A percentile compares a stretch with the other conserved stretches of the same genome.
phyloP scores from a whole-genome alignment of 176 grass and related monocot genomes.

The Cenchrus fungigraminus region DNA sequence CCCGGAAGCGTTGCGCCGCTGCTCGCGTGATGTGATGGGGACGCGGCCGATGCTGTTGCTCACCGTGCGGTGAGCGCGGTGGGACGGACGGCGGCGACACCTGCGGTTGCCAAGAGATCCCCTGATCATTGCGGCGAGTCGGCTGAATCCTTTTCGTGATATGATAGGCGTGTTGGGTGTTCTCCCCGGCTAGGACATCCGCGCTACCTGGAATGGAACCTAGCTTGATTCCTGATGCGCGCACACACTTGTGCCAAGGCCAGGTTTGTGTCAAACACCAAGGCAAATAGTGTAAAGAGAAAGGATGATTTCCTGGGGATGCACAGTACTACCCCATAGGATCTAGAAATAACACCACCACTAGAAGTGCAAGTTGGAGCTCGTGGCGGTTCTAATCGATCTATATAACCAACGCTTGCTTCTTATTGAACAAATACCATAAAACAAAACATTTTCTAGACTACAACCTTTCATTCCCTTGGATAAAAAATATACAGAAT shows the following conservation, averaged over 20 bases:
- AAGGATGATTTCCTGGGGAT: not conserved
- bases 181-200: not conserved
- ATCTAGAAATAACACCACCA: not conserved
- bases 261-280: not conserved
- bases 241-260: not conserved
- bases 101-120: constrained; percentile 20
- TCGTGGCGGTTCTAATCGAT: too few species aligned
- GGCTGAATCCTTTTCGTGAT: constrained; percentile 13
- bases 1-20: not conserved
- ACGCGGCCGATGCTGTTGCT: too few species aligned
- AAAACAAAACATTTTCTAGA: too few species aligned
- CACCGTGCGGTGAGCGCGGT: not conserved
- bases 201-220: not conserved
- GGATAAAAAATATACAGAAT: too few species aligned
- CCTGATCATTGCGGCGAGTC: constrained; percentile 7
- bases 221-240: not conserved
- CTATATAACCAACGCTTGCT: too few species aligned
- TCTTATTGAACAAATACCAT: too few species aligned
- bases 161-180: not conserved
- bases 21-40: not conserved
- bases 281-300: not conserved
- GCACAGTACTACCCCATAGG: not conserved
- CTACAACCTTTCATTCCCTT: too few species aligned
- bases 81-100: not conserved
- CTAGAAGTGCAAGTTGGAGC: too few species aligned